Evolutionary conservation across 805 yeast species (phyloP).

Genomic region (Starmerella stigmatis): DNA sequence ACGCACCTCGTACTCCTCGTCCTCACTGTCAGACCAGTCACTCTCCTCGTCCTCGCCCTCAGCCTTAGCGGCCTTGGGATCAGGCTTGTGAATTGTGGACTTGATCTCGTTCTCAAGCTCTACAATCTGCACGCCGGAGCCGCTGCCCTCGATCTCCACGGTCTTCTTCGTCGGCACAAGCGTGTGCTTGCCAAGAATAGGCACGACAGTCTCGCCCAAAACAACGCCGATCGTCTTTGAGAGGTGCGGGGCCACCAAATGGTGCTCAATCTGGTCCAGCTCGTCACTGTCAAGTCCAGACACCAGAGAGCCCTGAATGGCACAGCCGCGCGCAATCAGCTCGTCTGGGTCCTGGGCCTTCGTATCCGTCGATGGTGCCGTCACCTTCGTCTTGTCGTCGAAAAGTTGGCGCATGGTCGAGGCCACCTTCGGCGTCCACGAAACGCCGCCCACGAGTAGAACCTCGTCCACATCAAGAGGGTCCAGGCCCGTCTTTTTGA

Average conservation of each 20-base stretch:
- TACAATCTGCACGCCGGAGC: constrained; percentile 46
- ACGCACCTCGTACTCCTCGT: constrained; percentile 80
- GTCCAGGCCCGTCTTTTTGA: constrained; percentile 75
- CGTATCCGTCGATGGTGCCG: constrained; percentile 65
- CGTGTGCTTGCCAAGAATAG: constrained; percentile 71
- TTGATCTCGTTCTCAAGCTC: constrained; percentile 73
- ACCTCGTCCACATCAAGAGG: constrained; percentile 83
- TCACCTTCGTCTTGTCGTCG: constrained; percentile 60
- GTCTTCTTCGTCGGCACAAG: constrained; percentile 83
- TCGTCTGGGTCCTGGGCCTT: constrained; percentile 84
- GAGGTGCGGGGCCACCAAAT: constrained; percentile 75
- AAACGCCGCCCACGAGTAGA: constrained; percentile 83
- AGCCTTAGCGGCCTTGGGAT: constrained; percentile 46
- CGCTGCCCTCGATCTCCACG: constrained; percentile 51
- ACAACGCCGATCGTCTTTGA: constrained; percentile 75
- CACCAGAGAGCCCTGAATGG: constrained; percentile 81
- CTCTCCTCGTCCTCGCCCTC: constrained; percentile 40
- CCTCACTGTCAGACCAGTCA: constrained; percentile 45
- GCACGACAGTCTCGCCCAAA: constrained; percentile 56
- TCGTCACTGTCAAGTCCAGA: constrained; percentile 73
- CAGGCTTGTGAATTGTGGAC: constrained; percentile 70
- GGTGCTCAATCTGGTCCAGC: constrained; percentile 47
- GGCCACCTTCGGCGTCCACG: constrained; percentile 86
- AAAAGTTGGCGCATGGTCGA: constrained; percentile 59
- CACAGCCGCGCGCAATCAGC: constrained; percentile 86